phyloP scores from a whole-genome alignment of 148 eudicot genomes.

The Euryodendron excelsum region DNA sequence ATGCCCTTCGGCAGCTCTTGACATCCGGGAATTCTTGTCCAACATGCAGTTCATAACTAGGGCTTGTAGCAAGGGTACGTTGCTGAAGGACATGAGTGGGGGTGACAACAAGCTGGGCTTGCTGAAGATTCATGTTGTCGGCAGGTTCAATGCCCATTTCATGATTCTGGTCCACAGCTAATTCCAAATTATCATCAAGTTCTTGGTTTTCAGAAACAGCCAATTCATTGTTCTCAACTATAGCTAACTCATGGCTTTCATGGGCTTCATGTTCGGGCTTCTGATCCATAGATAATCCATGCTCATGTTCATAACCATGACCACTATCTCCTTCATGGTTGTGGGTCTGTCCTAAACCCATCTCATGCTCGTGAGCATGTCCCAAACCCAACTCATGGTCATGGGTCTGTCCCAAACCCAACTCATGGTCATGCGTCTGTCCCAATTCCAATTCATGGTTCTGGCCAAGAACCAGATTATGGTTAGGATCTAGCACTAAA shows the following conservation, averaged over 20 bases:
- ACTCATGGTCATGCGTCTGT: conserved; percentile 18
- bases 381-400: conserved; percentile 26
- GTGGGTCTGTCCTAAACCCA: conserved; percentile 21
- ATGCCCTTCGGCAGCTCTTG: conserved; percentile 47
- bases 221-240: conserved; percentile 26
- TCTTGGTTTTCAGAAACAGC: conserved; percentile 36
- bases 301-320: conserved; percentile 30
- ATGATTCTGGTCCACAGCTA: conserved; percentile 35
- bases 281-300: conserved; percentile 26
- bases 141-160: conserved; percentile 37
- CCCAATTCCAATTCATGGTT: conserved; percentile 28
- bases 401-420: conserved; percentile 17
- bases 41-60: conserved; percentile 41
- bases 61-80: conserved; percentile 34
- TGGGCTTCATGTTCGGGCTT: conserved; percentile 25
- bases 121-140: conserved; percentile 30
- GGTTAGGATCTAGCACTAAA: conserved; percentile 19
- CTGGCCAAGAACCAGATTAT: conserved; percentile 24
- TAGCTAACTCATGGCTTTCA: conserved; percentile 30
- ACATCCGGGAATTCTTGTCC: conserved; percentile 65
- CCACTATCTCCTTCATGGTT: conserved; percentile 23
- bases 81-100: conserved; percentile 34
- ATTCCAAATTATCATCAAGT: conserved; percentile 37
- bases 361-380: conserved; percentile 26
- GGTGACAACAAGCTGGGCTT: conserved; percentile 23